Percentiles rank a stretch among this genome's conserved stretches.
These are phyloP conservation scores for Diutina sp. DNA, from an alignment of 1,139 yeast species.

Conservation along the genomic window DNA sequence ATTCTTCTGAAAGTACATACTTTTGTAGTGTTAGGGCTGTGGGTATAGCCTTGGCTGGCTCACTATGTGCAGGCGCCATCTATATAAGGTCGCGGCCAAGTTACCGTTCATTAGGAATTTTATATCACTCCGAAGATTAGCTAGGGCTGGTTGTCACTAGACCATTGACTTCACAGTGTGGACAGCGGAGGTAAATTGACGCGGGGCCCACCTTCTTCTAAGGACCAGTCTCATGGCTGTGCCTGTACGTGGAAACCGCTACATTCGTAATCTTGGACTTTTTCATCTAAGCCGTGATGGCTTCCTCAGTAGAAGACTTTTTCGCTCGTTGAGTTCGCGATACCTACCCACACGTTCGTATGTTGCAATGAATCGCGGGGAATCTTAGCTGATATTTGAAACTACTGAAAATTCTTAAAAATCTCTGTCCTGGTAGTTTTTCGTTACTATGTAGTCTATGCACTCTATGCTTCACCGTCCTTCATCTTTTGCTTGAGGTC, in stretches of 20 bases:
- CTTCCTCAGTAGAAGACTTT: background rate
- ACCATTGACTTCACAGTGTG: constrained; percentile 41
- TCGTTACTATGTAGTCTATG: background rate
- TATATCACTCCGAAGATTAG: constrained; percentile 14
- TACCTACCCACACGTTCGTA: background rate
- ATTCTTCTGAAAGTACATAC: too few relatives aligned
- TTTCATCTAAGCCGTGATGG: background rate
- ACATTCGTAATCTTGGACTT: background rate
- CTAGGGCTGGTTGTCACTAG: constrained; percentile 42
- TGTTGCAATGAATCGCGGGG: background rate
- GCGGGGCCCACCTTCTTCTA: background rate
- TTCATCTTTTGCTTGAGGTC: constrained; percentile 32
- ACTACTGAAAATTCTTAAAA: too few relatives aligned
- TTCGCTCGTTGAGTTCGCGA: background rate
- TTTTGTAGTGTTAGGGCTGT: background rate
- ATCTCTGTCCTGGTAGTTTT: background rate
- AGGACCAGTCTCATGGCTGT: background rate
- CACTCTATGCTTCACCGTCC: constrained; percentile 9
- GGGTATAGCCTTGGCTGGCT: background rate
- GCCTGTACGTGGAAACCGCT: background rate
- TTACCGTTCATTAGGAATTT: background rate
- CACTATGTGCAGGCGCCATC: background rate
- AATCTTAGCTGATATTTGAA: too few relatives aligned
- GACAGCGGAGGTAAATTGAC: constrained; percentile 52
- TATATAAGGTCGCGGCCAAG: background rate